Conservation (phyloP, 768 basidiomycete genomes). For the Calocybe cyanea region DNA sequence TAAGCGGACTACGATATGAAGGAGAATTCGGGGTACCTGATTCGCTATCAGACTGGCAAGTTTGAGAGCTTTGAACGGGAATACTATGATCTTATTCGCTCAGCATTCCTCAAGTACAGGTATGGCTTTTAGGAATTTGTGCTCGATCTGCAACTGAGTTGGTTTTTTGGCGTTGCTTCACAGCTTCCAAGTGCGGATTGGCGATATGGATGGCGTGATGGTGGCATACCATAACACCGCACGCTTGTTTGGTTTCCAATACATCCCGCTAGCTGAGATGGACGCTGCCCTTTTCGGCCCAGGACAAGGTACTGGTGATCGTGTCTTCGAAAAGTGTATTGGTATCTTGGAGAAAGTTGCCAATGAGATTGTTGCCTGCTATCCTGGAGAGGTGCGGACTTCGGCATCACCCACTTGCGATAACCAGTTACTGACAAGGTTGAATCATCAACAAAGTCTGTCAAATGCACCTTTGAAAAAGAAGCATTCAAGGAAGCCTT, state of each 20-base stretch:
- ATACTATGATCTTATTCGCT: constrained; percentile 90
- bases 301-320: constrained; percentile 52
- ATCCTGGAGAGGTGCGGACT: constrained; percentile 56
- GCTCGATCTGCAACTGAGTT: neutral
- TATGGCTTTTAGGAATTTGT: constrained; percentile 32
- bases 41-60: constrained; percentile 57
- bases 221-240: constrained; percentile 87
- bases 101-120: constrained; percentile 94
- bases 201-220: constrained; percentile 94
- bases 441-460: constrained; percentile 33
- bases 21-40: constrained; percentile 80
- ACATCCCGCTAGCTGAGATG: constrained; percentile 84
- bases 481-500: constrained; percentile 36
- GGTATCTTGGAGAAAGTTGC: constrained; percentile 64
- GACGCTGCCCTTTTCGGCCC: constrained; percentile 74
- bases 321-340: constrained; percentile 74
- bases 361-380: constrained; percentile 51
- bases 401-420: neutral
- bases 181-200: constrained; percentile 94
- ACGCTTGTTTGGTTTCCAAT: constrained; percentile 91
- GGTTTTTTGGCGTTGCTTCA: constrained; percentile 1
- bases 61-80: constrained; percentile 87
- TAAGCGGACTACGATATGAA: too few relatives aligned
- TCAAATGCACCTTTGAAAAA: constrained; percentile 63
- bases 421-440: neutral